Conservation (phyloP, 2,329 filamentous ascomycete genomes). For the Cercospora sesami region DNA sequence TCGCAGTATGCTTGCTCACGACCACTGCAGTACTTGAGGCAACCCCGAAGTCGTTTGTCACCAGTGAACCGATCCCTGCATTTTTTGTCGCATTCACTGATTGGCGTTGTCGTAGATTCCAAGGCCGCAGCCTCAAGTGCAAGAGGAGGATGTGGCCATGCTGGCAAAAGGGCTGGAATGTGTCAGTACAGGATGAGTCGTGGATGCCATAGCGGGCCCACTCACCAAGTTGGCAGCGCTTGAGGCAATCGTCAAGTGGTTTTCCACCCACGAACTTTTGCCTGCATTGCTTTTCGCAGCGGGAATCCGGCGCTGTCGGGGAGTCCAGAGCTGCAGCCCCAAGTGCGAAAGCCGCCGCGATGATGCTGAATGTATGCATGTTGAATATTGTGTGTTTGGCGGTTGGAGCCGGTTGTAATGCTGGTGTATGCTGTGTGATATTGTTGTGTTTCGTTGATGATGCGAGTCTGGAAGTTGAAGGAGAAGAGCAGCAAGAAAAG, state of each 20-base stretch:
- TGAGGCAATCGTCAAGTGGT: background rate
- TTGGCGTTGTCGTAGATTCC: background rate
- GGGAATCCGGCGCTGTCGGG: background rate
- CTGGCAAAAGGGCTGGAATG: background rate
- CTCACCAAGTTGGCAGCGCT: background rate
- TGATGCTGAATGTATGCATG: background rate
- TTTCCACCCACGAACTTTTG: background rate
- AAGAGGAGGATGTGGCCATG: background rate
- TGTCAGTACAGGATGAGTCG: background rate
- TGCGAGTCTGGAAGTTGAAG: conserved; percentile 1
- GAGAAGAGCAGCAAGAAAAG: conserved; percentile 6
- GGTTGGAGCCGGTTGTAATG: background rate
- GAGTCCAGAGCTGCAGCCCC: background rate
- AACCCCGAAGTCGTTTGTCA: background rate
- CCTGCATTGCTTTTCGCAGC: background rate
- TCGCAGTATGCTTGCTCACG: background rate
- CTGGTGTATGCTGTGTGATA: conserved; percentile 4
- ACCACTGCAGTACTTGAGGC: background rate
- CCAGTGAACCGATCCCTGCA: background rate
- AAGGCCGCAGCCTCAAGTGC: background rate
- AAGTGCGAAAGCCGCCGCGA: background rate
- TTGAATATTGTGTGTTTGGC: background rate
- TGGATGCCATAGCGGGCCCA: background rate
- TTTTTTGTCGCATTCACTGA: background rate
- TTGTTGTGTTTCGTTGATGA: background rate